Base-by-base conservation (phyloP, 2,329 filamentous ascomycete species). In the Pseudogymnoascus sp. region DNA sequence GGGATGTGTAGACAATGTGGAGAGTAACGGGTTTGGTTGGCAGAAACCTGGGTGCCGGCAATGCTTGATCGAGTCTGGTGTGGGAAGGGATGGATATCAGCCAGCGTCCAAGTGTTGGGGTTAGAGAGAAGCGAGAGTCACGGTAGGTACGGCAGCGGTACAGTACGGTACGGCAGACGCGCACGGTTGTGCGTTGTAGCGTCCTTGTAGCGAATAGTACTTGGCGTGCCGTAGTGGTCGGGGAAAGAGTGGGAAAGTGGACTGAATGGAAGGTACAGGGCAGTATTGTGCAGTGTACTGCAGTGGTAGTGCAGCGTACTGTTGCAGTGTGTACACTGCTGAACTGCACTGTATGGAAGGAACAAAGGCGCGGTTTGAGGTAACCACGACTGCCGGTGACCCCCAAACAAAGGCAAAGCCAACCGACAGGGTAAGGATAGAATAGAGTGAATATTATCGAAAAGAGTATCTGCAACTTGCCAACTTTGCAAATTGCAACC, bases 1-100 rank as follows among this genome's bases (percentile, higher is more conserved):
- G 64, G 64, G 59, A 39, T 29, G 40, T 61, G 60, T 61, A 39
- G 37, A 52, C 45, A 33, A 55, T 55, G 45, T 55, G 45, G 45
- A 55, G 45, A 29, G 45, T 33, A 18, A 55, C 45, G 45, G 29
- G 45, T 55, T 55, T 55, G 45, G 45, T 29, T 55, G 45, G 45
- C 45, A 55, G 45, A 55, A 55, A 27, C 45, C 37, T 40, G 37
- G 37, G 37, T 55, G 45, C 25, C 29, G 25, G 45, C 45, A 55
- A 55, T 55, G 29, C 45, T 55, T 55, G 45, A 55, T 55, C 45
- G 45, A 55, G 45, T 55, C 45, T 55, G 45, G 45, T 55, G 45
- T 55, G 45, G 29, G 25, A 33, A 55, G 29, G 45, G 21, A 33
- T 33, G 45, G 45, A 18, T 55, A 33, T 55, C 45, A 55, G 45